Base-by-base conservation (phyloP, 805 yeast genomes). In the Kazachstania viticola region DNA sequence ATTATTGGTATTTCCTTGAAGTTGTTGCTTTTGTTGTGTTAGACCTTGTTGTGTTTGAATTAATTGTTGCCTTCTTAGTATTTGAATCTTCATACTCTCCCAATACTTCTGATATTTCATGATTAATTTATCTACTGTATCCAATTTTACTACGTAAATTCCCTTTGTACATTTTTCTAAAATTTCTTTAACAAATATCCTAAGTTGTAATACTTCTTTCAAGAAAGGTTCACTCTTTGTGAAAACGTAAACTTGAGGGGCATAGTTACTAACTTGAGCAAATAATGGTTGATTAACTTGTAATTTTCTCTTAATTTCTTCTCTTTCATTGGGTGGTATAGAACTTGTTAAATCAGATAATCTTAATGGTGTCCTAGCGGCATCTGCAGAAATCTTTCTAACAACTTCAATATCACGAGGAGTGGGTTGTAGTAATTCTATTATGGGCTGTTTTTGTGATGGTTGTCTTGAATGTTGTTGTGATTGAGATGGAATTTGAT, bases 171-270 rank as follows among this genome's bases (percentile, higher is more conserved):
- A 62, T 28, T 71, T 75, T 31, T 82, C 91, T 42, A 77, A 58
- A 38, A 83, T 79, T 49, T 77, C 79, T 46, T 74, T 77, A 27
- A 82, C 74, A 77, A 83, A 77, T 38, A 74, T 68, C 55, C 83
- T 76, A 65, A 81, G 72, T 49, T 80, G 87, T 37, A 85, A 66
- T 37, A 85, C 68, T 42, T 81, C 71, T 46, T 73, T 75, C 1
- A 94, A 79, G 8, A 82, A 87, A 30, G 75, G 81, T 30, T 66
- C 69, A 51, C 79, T 80, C 44, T 77, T 74, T 1, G 94, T 79
- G 38, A 82, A 63, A 36, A 79, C 69, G 48, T 71, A 84, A 46
- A 81, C 82, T 48, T 80, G 75, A 23, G 93, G 84, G 25, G 82
- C 73, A 27, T 84, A 64, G 38, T 77, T 77, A 49, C 83, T 93